Base-by-base conservation (phyloP, 140 eudicot genomes). In the Anethum foeniculum region DNA sequence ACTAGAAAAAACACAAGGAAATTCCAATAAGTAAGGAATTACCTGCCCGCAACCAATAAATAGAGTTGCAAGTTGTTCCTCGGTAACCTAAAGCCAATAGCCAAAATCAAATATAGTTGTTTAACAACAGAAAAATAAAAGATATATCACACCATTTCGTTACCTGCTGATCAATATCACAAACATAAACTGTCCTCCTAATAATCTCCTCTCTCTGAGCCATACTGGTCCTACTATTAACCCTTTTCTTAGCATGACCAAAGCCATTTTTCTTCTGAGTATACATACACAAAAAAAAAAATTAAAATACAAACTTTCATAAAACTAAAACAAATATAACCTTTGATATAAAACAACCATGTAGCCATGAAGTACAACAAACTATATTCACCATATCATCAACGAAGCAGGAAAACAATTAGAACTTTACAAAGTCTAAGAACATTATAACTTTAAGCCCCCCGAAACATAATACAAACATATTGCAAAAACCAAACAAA, bases 111-210 rank as follows among this genome's bases (percentile, higher is more conserved):
- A 1, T 16, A 28, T 12, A 32, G n/a, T 30, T 67, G 38, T 67
- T 32, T 15, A 30, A 41, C 58, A 41, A n/a, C 34, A 62, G 64
- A 54, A 75, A 62, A 11, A 14, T 78, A 43, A 25, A 16, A 39
- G 65, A 36, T n/a, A 25, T 13, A 25, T 27, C 39, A 28, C 19
- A 36, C 25, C 25, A 71, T 46, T 81, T 71, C 54, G 14, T 56
- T 85, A 91, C 97, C 97, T 93, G 98, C 71, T 93, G 97, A 87
- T 93, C 98, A 60, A 93, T 93, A 84, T 93, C 98, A 36, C 97
- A 93, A 15, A 93, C 98, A 88, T 91, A 93, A 72, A 93, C 91
- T 5, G 98, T 93, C 89, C 97, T 86, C 88, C 85, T 85, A 75
- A 93, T 93, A 62, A 91, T 90, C 23, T 93, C 97, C 65, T 93